Evolutionary conservation across 2,329 filamentous ascomycete species (phyloP).

Genomic region (Neonectria punicea): DNA sequence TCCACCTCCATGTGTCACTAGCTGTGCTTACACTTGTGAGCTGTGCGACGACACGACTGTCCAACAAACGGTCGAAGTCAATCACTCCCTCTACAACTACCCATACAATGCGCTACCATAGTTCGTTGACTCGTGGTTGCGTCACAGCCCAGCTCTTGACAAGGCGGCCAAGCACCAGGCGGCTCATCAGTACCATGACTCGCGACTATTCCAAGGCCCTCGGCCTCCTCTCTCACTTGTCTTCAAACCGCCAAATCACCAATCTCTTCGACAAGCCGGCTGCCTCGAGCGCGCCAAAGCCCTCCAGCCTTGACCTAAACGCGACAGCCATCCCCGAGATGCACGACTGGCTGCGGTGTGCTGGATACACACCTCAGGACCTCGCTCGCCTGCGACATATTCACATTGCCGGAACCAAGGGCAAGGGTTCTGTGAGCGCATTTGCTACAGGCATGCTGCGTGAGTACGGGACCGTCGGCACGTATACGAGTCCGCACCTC

Average conservation of each 20-base stretch:
- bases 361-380: constrained; percentile 72
- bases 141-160: constrained; percentile 14
- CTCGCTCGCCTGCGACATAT: constrained; percentile 64
- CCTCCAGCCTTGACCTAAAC: constrained; percentile 69
- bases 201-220: constrained; percentile 74
- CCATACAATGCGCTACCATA: constrained; percentile 6
- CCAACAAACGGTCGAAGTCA: background rate
- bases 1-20: background rate
- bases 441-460: constrained; percentile 84
- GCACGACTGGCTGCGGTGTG: constrained; percentile 77
- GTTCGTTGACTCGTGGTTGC: background rate
- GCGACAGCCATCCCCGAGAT: constrained; percentile 83
- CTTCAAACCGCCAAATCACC: constrained; percentile 79
- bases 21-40: background rate
- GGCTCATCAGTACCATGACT: constrained; percentile 30
- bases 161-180: constrained; percentile 10
- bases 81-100: background rate
- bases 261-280: constrained; percentile 56
- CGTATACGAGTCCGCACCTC: constrained; percentile 89
- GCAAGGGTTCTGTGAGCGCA: constrained; percentile 89
- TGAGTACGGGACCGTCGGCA: constrained; percentile 66
- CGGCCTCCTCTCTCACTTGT: constrained; percentile 76
- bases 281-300: constrained; percentile 39
- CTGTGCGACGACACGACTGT: background rate
- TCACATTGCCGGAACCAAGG: constrained; percentile 93